A percentile compares a stretch with the other conserved stretches of the same genome.
Evolutionary conservation across 2,329 filamentous ascomycete species (phyloP).

Genomic region (Trichoderma gracile): DNA sequence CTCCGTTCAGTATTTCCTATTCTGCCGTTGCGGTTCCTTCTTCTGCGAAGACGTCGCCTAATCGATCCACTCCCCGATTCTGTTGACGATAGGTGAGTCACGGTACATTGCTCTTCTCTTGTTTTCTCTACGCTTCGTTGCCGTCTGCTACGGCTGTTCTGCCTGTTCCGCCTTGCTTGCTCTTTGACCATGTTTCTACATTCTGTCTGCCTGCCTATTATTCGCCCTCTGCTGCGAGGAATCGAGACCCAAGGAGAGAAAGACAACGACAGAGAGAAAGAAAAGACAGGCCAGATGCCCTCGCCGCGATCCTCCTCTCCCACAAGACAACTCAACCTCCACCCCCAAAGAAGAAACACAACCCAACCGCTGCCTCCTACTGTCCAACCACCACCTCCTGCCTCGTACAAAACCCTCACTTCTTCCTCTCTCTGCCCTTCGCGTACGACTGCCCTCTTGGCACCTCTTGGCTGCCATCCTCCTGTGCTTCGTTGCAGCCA

Average conservation of each 20-base stretch:
- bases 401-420: slow-evolving; percentile 18
- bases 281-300: not conserved
- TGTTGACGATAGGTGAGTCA: slow-evolving; percentile 23
- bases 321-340: not conserved
- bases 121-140: slow-evolving; percentile 7
- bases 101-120: slow-evolving; percentile 12
- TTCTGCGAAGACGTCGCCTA: not conserved
- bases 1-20: too few relatives aligned
- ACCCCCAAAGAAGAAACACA: not conserved
- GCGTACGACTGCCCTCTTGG: slow-evolving; percentile 24
- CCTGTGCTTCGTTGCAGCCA: slow-evolving; percentile 26
- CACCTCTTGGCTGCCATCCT: slow-evolving; percentile 14
- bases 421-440: slow-evolving; percentile 7
- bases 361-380: slow-evolving; percentile 11
- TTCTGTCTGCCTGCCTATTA: slow-evolving; percentile 1
- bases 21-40: not conserved
- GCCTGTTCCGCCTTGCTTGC: slow-evolving; percentile 4
- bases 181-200: slow-evolving; percentile 7
- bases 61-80: not conserved
- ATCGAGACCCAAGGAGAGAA: not conserved
- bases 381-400: slow-evolving; percentile 18
- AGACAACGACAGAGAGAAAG: not conserved
- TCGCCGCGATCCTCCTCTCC: slow-evolving; percentile 1
- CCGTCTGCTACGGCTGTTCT: not conserved
- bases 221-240: not conserved